phyloP scores from a whole-genome alignment of 83 land plant genomes.

The Thuja plicata region DNA sequence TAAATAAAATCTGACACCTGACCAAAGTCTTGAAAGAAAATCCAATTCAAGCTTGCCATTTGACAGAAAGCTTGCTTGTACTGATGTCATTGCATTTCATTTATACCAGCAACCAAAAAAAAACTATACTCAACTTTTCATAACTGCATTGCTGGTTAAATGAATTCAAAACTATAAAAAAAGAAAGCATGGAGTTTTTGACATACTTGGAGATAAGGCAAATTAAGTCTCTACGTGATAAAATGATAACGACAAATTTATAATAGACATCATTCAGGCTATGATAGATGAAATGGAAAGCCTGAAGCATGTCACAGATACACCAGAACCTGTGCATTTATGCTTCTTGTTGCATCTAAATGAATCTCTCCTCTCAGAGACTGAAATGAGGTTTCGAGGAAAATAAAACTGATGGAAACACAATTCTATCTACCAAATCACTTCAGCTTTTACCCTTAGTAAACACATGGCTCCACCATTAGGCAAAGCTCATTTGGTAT shows the following conservation, averaged over 20 bases:
- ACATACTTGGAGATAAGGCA: not conserved
- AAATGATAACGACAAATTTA: not conserved
- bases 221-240: not conserved
- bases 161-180: not conserved
- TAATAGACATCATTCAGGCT: not conserved
- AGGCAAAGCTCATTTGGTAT: no score
- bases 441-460: no score
- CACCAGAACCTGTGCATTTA: not conserved
- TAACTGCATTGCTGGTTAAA: not conserved
- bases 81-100: not conserved
- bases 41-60: not conserved
- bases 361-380: not conserved
- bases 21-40: not conserved
- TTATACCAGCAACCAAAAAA: not conserved
- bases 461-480: no score
- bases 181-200: not conserved
- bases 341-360: not conserved
- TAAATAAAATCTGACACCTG: not conserved
- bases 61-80: not conserved
- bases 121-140: not conserved
- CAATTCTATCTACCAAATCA: not conserved
- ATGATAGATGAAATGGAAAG: not conserved
- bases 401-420: not conserved
- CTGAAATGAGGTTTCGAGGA: not conserved
- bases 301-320: not conserved